Conservation (phyloP, 768 basidiomycete species). For the Calocybe cyanea region DNA sequence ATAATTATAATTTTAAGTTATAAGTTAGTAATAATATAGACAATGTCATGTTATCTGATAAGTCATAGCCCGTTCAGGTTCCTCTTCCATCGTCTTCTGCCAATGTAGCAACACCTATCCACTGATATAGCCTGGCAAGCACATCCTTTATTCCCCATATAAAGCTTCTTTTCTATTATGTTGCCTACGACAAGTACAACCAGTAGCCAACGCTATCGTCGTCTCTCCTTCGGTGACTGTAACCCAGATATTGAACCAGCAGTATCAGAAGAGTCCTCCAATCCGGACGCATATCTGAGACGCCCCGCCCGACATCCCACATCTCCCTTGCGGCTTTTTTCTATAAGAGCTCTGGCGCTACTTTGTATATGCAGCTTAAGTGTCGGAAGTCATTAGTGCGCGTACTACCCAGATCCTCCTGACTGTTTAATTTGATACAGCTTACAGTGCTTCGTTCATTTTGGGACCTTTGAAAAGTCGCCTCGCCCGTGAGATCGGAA, state of each 20-base stretch:
- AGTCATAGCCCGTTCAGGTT: not conserved
- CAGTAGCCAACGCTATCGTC: slow-evolving; percentile 7
- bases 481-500: slow-evolving; percentile 64
- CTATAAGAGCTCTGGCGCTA: slow-evolving; percentile 58
- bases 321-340: slow-evolving; percentile 27
- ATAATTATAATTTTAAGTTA: too few relatives aligned
- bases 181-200: slow-evolving; percentile 21
- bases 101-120: not conserved
- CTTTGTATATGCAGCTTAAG: slow-evolving; percentile 71
- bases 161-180: too few relatives aligned
- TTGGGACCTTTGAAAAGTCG: slow-evolving; percentile 77
- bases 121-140: too few relatives aligned
- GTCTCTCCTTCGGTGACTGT: too few relatives aligned
- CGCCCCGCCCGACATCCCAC: not conserved
- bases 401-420: not conserved
- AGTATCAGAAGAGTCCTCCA: slow-evolving; percentile 21
- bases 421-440: not conserved
- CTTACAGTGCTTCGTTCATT: slow-evolving; percentile 64
- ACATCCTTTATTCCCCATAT: not conserved
- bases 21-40: too few relatives aligned
- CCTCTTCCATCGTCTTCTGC: not conserved
- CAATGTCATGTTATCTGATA: not conserved
- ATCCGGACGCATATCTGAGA: slow-evolving; percentile 1
- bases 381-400: slow-evolving; percentile 73
- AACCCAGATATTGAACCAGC: slow-evolving; percentile 17